A percentile compares a stretch with the other conserved stretches of the same genome.
Conservation (phyloP, 192 early-diverging fungal species). For the Rhizophagus clarus region DNA sequence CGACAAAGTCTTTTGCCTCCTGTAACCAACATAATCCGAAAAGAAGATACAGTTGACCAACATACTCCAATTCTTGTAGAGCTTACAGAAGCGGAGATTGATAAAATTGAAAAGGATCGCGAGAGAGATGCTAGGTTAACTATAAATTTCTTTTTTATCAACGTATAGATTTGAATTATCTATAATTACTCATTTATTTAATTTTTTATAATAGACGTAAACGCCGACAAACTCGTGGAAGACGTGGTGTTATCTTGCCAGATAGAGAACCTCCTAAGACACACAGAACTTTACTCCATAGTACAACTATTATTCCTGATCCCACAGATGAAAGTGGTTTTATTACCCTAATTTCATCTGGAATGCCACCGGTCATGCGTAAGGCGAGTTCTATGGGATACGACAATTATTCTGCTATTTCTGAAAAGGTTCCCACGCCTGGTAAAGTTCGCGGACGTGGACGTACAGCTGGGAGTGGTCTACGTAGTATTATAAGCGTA, state of each 20-base stretch:
- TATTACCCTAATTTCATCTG: conserved; percentile 13
- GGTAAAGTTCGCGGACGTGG: conserved; percentile 37
- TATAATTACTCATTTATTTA: background rate
- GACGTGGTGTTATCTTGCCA: conserved; percentile 63
- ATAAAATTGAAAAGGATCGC: conserved; percentile 82
- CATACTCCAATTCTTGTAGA: conserved; percentile 70
- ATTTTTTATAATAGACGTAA: conserved; percentile 67
- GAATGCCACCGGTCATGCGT: conserved; percentile 24
- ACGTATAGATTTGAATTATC: no score
- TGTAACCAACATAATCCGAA: conserved; percentile 53
- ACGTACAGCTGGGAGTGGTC: conserved; percentile 27
- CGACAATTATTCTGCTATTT: conserved; percentile 34
- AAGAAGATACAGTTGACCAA: conserved; percentile 48
- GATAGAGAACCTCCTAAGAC: conserved; percentile 73
- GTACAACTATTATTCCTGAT: conserved; percentile 30
- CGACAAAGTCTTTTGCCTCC: conserved; percentile 69
- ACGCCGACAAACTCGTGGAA: conserved; percentile 77
- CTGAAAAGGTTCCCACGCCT: conserved; percentile 19
- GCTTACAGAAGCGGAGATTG: conserved; percentile 69
- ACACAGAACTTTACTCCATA: conserved; percentile 52
- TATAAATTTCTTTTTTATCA: background rate
- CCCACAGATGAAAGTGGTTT: conserved; percentile 25
- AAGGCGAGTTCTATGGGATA: conserved; percentile 36
- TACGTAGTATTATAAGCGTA: background rate
- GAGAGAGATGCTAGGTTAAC: conserved; percentile 69